Conservation (phyloP, 106 monocot genomes). For the Posidonia australis region DNA sequence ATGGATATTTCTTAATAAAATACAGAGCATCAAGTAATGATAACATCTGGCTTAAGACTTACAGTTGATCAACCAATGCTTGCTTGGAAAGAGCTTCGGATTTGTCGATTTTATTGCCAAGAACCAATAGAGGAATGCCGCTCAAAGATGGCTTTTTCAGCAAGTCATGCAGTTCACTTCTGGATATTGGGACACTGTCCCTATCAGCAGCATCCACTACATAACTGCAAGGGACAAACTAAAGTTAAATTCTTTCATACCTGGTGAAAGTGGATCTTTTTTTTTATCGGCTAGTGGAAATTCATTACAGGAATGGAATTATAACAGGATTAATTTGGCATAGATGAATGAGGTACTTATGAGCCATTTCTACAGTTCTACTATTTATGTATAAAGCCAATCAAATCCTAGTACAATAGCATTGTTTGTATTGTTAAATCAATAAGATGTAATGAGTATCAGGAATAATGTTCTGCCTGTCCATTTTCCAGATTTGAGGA, state of each 20-base stretch:
- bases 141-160: conserved; percentile 62
- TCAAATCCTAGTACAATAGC: too few relatives aligned
- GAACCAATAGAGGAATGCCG: conserved; percentile 79
- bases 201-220: conserved; percentile 91
- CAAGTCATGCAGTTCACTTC: conserved; percentile 78
- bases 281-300: not conserved
- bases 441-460: too few relatives aligned
- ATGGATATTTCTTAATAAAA: not conserved
- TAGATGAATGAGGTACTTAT: too few relatives aligned
- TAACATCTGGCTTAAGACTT: conserved; percentile 12
- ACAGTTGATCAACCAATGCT: conserved; percentile 83
- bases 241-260: not conserved
- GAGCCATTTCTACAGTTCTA: too few relatives aligned
- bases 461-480: too few relatives aligned
- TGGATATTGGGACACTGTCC: conserved; percentile 73
- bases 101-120: conserved; percentile 94
- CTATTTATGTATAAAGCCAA: too few relatives aligned
- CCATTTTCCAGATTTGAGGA: too few relatives aligned
- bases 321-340: too few relatives aligned
- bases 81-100: conserved; percentile 89
- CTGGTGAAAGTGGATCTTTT: not conserved
- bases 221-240: conserved; percentile 24
- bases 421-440: too few relatives aligned
- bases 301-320: too few relatives aligned
- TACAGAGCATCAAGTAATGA: not conserved